Evolutionary conservation across 2,329 filamentous ascomycete genomes (phyloP), one percentile per base, ranked within the genome.

Genomic region (Neophaeococcomyces mojaviensis): DNA sequence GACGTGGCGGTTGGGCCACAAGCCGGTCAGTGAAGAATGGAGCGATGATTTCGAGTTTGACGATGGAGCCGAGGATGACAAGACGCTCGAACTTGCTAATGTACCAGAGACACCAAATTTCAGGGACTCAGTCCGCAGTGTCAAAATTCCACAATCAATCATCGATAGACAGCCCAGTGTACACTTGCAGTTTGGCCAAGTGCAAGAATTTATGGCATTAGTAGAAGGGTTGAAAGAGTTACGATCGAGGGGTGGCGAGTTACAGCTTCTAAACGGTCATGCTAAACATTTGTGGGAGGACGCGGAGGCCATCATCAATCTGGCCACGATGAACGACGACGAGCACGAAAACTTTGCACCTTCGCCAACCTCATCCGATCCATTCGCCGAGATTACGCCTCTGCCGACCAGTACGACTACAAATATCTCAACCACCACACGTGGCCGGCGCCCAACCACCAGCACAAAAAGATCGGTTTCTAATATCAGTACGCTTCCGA

Each of bases 31-130:
- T 19, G 79, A 83, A 59, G 79, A 83, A 58, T 83, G 79, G 79
- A 79, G 82, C 56, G 78, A 79, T 44, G 79, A 83, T 57, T 83
- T 83, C 56, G 79, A 82, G 47, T 82, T 82, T 60, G 75, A 76
- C 18, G 76, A 79, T 39, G 60, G 66, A 10, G 65, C 70, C 20
- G 71, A 74, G 2, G 53, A 60, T 26, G 55, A 56, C 19, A 61
- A 64, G 12, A 35, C 36, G 22, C 37, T 38, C 61, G 73, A 58
- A 71, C 68, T 52, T 66, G 39, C 32, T 57, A 57, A 38, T 50
- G 53, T 7, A 49, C 51, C 15, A 34, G 49, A 38, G 13, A 33
- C 15, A 16, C 26, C n/a, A n/a, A 39, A 41, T 30, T 43, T 36
- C 16, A 48, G 52, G 12, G 55, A 55, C 26, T 55, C 55, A 15